Evolutionary conservation across 106 monocot genomes (phyloP), one percentile per base, ranked within the genome.

Genomic region (Acorus calamus): DNA sequence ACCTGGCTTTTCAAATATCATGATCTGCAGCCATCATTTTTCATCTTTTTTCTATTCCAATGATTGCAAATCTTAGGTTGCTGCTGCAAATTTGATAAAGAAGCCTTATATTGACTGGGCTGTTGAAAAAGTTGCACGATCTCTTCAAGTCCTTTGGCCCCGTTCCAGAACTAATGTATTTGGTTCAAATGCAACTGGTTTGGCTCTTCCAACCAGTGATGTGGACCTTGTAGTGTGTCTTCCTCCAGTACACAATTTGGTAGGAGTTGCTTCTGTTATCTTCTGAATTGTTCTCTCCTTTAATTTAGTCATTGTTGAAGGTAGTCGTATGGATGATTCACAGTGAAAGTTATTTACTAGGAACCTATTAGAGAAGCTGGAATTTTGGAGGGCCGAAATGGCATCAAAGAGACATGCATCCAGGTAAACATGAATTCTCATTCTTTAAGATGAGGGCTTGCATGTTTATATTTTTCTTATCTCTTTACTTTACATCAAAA

Each of bases 341-440:
- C 14, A 47, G 12, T 42, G 62, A 5, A 44, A 59, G 44, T 62
- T 80, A 11, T 65, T 72, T 78, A 3, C 62, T 69, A 98, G 98
- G 98, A 98, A 78, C 98, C 98, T 66, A 98, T 98, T 13, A 98
- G 88, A 79, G 98, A 98, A 85, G 98, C 98, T 79, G 98, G 98
- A 65, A 98, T 98, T 76, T 79, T 98, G 74, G 98, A 98, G 77
- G 98, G 98, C 28, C 80, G 98, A 8, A 98, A 98, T 81, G 92
- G 98, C 42, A 98, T 92, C 50, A 98, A 98, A 75, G 98, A 98
- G 71, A 98, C 98, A 42, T 98, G 92, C 61, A 88, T 98, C 67
- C 98, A 98, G 92, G 98, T 98, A 78, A 14, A 4, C 12, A 43
- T 46, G 9, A 47, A 47, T 48, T 55, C 43, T 10, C 53, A 45